phyloP scores from a whole-genome alignment of 2,329 filamentous ascomycete genomes.

The Ceratocystis lukuohia region DNA sequence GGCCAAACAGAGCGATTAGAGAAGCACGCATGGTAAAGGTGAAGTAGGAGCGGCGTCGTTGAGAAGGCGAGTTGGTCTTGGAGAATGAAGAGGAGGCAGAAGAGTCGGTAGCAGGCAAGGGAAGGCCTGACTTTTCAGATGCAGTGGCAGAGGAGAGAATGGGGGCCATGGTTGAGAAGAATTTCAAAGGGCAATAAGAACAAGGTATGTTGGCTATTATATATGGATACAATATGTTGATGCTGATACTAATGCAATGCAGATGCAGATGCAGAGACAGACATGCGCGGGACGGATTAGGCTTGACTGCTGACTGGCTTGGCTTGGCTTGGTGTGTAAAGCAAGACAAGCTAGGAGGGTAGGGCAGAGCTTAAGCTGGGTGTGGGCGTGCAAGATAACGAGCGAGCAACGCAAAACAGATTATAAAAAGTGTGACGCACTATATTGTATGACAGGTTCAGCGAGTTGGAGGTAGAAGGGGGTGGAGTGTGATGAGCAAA shows the following conservation, averaged over 20 bases:
- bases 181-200: background rate
- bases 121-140: conserved; percentile 15
- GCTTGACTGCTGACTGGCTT: background rate
- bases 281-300: background rate
- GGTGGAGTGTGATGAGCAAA: background rate
- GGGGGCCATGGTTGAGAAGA: conserved; percentile 9
- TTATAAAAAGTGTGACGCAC: background rate
- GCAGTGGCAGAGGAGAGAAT: conserved; percentile 2
- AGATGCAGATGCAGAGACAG: too few relatives aligned
- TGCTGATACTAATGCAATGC: too few relatives aligned
- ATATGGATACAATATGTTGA: background rate
- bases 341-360: background rate
- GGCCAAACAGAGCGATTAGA: conserved; percentile 13
- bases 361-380: background rate
- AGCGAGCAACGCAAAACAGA: background rate
- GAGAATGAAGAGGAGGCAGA: conserved; percentile 1
- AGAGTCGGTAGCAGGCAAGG: conserved; percentile 12
- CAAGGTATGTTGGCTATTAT: background rate
- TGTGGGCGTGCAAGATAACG: too few relatives aligned
- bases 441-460: background rate
- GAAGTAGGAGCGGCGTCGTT: conserved; percentile 10
- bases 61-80: background rate
- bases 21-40: conserved; percentile 14
- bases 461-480: background rate
- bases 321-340: background rate